These are phyloP conservation scores for Auricularia sp. DNA, from an alignment of 768 basidiomycete species.

Conservation along the genomic window DNA sequence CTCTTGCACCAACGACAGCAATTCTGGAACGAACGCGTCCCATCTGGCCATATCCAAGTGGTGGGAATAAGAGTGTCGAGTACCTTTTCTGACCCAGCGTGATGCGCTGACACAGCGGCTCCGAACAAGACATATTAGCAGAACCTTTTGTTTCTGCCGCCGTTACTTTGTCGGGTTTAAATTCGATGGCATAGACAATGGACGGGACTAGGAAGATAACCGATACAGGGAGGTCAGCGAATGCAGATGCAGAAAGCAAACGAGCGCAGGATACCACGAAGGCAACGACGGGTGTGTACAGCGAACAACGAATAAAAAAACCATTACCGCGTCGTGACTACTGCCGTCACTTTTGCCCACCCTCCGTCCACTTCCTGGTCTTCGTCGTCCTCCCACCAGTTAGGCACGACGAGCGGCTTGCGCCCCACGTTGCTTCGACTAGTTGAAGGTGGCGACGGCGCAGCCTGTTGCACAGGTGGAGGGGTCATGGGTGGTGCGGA, in stretches of 20 bases:
- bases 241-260: neutral
- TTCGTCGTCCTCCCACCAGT: constrained; percentile 2
- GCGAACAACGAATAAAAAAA: neutral
- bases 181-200: no score
- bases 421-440: neutral
- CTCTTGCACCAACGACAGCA: no score
- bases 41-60: no score
- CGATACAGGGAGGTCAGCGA: neutral
- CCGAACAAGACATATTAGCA: no score
- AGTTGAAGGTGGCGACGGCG: neutral
- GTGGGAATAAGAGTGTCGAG: no score
- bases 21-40: no score
- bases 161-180: no score
- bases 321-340: neutral
- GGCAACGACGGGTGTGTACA: no score
- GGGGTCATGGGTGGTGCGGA: neutral
- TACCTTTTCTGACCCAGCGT: no score
- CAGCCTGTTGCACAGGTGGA: neutral
- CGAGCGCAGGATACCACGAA: neutral
- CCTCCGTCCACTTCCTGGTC: neutral
- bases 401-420: neutral
- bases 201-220: neutral
- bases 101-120: no score
- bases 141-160: no score
- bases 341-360: neutral